Conservation (phyloP, 306 rosid species). For the Ochetophila trinervis region DNA sequence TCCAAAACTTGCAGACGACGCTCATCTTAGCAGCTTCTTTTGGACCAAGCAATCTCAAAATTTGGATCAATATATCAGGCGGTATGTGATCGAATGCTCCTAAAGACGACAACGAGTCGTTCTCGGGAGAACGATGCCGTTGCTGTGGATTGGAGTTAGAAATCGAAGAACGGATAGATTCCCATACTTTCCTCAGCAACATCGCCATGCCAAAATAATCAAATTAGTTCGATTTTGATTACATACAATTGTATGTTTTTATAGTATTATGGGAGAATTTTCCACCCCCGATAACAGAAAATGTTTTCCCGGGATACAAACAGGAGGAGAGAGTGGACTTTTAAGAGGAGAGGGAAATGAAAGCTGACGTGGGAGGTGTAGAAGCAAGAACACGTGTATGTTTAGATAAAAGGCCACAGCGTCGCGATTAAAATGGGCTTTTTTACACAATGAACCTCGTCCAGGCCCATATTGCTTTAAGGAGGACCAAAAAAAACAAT, state of each 20-base stretch:
- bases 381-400: too few species aligned
- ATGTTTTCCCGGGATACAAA: too few species aligned
- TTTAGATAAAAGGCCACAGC: neutral
- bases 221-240: neutral
- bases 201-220: constrained; percentile 28
- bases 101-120: neutral
- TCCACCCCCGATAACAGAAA: too few species aligned
- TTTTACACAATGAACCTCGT: neutral
- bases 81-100: constrained; percentile 64
- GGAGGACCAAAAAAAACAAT: neutral
- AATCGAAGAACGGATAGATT: constrained; percentile 32
- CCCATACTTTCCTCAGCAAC: constrained; percentile 59
- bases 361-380: too few species aligned
- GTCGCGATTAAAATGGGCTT: neutral
- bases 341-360: too few species aligned
- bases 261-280: too few species aligned
- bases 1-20: constrained; percentile 45
- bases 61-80: constrained; percentile 51
- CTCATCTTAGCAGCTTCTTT: constrained; percentile 52
- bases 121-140: neutral
- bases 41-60: constrained; percentile 59
- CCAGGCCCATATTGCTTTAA: neutral
- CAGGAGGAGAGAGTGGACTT: too few species aligned
- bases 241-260: too few species aligned
- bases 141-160: constrained; percentile 9